Evolutionary conservation across 2,329 filamentous ascomycete genomes (phyloP).

Genomic region (Chaetomium strumarium): DNA sequence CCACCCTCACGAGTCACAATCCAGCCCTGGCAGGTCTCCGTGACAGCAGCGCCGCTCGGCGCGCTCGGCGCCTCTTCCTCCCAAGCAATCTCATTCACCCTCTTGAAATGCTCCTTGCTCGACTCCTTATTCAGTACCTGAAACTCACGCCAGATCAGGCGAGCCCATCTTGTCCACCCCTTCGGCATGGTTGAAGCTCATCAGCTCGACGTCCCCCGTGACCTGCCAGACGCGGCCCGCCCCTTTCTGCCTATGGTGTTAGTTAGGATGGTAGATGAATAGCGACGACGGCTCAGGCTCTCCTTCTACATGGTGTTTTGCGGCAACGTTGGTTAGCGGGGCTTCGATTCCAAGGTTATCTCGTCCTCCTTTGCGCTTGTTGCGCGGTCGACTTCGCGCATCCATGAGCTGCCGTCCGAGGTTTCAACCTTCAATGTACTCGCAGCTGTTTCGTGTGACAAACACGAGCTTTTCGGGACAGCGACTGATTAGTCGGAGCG

Average conservation of each 20-base stretch:
- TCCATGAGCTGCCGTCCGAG: conserved; percentile 2
- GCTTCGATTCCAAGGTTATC: background rate
- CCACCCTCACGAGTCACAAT: background rate
- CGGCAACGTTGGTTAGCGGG: background rate
- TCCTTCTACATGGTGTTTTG: conserved; percentile 1
- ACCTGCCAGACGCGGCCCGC: conserved; percentile 6
- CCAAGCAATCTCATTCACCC: background rate
- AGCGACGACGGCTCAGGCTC: conserved; percentile 6
- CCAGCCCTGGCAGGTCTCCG: conserved; percentile 12
- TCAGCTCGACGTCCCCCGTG: conserved; percentile 6
- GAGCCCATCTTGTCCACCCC: conserved; percentile 1
- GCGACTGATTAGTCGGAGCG: no score
- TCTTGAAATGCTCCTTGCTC: background rate
- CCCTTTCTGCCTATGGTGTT: background rate
- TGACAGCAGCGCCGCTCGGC: background rate
- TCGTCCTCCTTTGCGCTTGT: background rate
- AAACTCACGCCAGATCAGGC: conserved; percentile 2
- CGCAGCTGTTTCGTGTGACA: background rate
- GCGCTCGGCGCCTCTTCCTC: conserved; percentile 5
- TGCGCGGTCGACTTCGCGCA: conserved; percentile 2
- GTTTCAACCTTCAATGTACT: background rate
- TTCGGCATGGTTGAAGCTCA: background rate
- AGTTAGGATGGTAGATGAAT: conserved; percentile 1
- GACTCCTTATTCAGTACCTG: conserved; percentile 1
- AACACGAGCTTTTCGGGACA: no score